Conservation (phyloP, 257 asterid genomes). For the Penstemon barbatus region DNA sequence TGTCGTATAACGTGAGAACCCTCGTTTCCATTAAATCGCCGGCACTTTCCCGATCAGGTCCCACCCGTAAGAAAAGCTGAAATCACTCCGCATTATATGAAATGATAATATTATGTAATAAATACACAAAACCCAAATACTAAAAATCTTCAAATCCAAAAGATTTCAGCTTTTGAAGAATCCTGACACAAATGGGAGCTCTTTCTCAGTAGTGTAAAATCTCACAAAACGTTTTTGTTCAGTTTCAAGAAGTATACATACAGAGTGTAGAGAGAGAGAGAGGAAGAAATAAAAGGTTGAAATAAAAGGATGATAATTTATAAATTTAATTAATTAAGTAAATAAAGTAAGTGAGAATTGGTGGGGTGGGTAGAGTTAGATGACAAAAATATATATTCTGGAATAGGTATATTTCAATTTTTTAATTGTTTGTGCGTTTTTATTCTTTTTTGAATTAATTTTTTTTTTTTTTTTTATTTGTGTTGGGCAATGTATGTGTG, state of each 20-base stretch:
- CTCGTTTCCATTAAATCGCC: constrained; percentile 67
- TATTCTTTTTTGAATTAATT: not conserved
- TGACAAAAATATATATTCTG: constrained; percentile 24
- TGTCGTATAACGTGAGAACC: constrained; percentile 43
- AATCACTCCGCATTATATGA: constrained; percentile 54
- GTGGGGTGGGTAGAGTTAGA: constrained; percentile 52
- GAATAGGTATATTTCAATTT: constrained; percentile 5
- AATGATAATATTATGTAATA: not conserved
- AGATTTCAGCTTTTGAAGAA: constrained; percentile 35
- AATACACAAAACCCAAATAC: constrained; percentile 37
- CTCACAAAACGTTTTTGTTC: not conserved
- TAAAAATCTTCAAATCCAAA: constrained; percentile 33
- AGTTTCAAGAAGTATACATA: constrained; percentile 5
- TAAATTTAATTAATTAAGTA: not conserved
- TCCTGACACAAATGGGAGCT: constrained; percentile 24
- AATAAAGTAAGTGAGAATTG: constrained; percentile 34
- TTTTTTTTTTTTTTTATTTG: constrained; percentile 12
- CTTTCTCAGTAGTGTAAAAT: constrained; percentile 9
- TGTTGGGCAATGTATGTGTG: constrained; percentile 19
- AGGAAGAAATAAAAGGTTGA: constrained; percentile 2
- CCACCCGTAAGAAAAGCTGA: constrained; percentile 40
- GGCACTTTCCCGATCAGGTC: constrained; percentile 56
- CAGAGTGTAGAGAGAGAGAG: constrained; percentile 12
- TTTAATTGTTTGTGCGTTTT: not conserved
- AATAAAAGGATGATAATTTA: constrained; percentile 11